phyloP scores from a whole-genome alignment of 179 eudicot species.

The Nepenthes alata region DNA sequence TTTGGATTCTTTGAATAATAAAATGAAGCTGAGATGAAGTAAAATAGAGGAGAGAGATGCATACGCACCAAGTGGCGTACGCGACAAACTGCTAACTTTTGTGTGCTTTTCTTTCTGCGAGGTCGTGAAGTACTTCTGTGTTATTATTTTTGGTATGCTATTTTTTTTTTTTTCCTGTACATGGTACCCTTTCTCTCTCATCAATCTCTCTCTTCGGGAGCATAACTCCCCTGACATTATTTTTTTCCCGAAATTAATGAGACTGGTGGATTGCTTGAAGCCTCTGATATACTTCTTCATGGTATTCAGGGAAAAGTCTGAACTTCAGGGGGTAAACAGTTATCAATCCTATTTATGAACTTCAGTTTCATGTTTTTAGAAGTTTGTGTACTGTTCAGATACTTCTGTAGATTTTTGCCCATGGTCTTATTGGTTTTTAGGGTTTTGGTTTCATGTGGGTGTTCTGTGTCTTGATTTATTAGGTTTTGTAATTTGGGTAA shows the following conservation, averaged over 20 bases:
- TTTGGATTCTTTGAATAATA: too few species aligned
- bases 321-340: slow-evolving; percentile 1
- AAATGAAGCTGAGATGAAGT: too few species aligned
- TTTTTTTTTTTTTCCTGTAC: not conserved
- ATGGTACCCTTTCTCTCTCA: not conserved
- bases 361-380: not conserved
- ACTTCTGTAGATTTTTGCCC: not conserved
- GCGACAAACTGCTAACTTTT: slow-evolving; percentile 1
- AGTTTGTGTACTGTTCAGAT: not conserved
- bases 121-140: not conserved
- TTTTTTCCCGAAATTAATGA: not conserved
- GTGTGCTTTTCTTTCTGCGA: not conserved
- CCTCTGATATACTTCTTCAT: not conserved
- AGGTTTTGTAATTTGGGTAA: too few species aligned
- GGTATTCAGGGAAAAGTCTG: not conserved
- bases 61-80: not conserved
- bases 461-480: not conserved
- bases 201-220: not conserved
- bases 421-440: too few species aligned
- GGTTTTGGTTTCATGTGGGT: not conserved
- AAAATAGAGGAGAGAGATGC: too few species aligned
- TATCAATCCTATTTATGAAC: not conserved
- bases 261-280: not conserved
- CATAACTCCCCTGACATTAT: not conserved
- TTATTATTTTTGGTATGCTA: not conserved